A percentile compares a stretch with the other conserved stretches of the same genome.
Evolutionary conservation across 371 early-diverging fungal genomes (phyloP).

Genomic region (Vairimorpha necatrix): DNA sequence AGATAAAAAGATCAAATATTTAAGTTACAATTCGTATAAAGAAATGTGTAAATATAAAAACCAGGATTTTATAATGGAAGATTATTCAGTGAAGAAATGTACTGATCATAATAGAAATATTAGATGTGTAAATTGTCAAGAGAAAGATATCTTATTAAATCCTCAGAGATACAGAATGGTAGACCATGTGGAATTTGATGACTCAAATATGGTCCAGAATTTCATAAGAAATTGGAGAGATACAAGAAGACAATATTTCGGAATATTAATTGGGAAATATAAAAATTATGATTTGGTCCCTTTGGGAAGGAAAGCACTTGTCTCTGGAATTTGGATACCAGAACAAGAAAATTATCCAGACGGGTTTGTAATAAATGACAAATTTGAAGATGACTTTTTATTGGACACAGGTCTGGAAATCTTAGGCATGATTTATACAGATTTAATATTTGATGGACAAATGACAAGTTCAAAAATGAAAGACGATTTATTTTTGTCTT

Average conservation of each 20-base stretch:
- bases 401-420: conserved; percentile 68
- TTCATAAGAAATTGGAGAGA: conserved; percentile 79
- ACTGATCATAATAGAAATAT: conserved; percentile 44
- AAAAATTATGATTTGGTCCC: conserved; percentile 82
- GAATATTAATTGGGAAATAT: conserved; percentile 84
- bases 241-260: conserved; percentile 80
- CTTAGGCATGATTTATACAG: conserved; percentile 86
- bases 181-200: conserved; percentile 95
- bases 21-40: conserved; percentile 57
- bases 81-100: conserved; percentile 40
- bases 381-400: conserved; percentile 69
- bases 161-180: conserved; percentile 81
- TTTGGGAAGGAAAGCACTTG: conserved; percentile 88
- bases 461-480: conserved; percentile 76
- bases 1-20: conserved; percentile 58
- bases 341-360: conserved; percentile 76
- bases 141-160: conserved; percentile 48
- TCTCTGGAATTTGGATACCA: conserved; percentile 86
- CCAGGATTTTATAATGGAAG: conserved; percentile 26
- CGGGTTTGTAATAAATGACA: conserved; percentile 70
- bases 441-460: conserved; percentile 76
- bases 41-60: conserved; percentile 52
- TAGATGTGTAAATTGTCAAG: conserved; percentile 50
- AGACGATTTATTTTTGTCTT: conserved; percentile 82
- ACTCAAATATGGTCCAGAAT: conserved; percentile 72